phyloP scores from a whole-genome alignment of 805 yeast species.

The Metschnikowia drakensbergensis region DNA sequence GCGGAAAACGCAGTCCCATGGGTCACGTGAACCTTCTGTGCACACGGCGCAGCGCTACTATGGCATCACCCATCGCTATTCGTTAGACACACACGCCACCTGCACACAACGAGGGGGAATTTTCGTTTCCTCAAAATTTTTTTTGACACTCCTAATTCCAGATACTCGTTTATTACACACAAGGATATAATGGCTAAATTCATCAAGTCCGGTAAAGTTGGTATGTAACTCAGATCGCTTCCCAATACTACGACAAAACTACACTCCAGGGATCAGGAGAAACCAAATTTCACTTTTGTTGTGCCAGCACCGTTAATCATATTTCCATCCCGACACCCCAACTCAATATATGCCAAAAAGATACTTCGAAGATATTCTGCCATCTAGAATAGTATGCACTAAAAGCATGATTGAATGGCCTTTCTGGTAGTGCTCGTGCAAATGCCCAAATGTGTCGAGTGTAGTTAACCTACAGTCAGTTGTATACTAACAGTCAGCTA shows the following conservation, averaged over 20 bases:
- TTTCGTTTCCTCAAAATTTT: conserved; percentile 23
- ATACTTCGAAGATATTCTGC: too few relatives aligned
- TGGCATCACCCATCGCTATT: conserved; percentile 4
- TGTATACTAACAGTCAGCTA: conserved; percentile 52
- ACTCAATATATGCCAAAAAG: too few relatives aligned
- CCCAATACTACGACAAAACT: neutral
- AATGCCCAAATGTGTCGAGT: neutral
- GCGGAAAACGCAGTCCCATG: conserved; percentile 7
- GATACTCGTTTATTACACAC: conserved; percentile 19
- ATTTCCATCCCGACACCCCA: neutral
- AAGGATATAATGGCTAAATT: conserved; percentile 85
- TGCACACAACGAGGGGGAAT: conserved; percentile 19
- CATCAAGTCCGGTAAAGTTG: conserved; percentile 99
- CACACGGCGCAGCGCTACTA: neutral
- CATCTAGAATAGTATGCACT: too few relatives aligned
- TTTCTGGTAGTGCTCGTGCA: too few relatives aligned
- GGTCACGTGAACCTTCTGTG: conserved; percentile 5
- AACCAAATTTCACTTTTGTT: neutral
- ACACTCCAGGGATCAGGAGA: neutral
- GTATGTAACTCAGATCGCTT: conserved; percentile 50
- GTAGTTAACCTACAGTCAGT: neutral
- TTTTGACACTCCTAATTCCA: conserved; percentile 10
- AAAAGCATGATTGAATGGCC: too few relatives aligned
- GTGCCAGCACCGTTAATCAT: neutral
- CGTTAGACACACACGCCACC: conserved; percentile 14